Percentiles rank a stretch among this genome's conserved stretches.
Conservation (phyloP, 2,329 filamentous ascomycete species). For the Colletotrichum graminicola region DNA sequence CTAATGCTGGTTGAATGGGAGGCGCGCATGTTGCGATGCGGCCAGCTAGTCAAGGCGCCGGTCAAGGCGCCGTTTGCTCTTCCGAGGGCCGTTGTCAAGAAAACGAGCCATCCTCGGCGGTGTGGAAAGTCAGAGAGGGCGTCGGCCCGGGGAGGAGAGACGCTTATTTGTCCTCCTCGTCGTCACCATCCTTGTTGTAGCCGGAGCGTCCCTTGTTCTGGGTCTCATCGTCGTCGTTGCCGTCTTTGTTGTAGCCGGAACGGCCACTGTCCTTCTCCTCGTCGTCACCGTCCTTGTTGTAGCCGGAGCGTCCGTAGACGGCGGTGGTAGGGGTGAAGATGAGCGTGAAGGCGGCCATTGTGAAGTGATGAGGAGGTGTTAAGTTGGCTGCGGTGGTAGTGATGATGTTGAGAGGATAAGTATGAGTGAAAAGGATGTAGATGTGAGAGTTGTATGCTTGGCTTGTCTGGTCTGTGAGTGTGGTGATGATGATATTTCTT, state of each 20-base stretch:
- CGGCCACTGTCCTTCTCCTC: conserved; percentile 52
- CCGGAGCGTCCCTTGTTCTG: conserved; percentile 59
- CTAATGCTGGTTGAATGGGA: conserved; percentile 29
- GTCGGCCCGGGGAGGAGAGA: neutral
- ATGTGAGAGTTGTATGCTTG: conserved; percentile 26
- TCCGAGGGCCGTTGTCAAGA: neutral
- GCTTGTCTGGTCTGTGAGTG: conserved; percentile 27
- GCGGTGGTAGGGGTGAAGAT: conserved; percentile 50
- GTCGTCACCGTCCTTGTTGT: conserved; percentile 56
- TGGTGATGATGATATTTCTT: conserved; percentile 23
- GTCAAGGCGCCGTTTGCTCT: neutral
- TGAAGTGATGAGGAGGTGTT: conserved; percentile 35
- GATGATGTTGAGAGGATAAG: conserved; percentile 45
- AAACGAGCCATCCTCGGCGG: neutral
- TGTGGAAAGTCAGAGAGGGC: neutral
- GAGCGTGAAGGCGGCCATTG: conserved; percentile 55
- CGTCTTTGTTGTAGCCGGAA: conserved; percentile 56
- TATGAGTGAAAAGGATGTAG: conserved; percentile 41
- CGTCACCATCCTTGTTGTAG: conserved; percentile 60
- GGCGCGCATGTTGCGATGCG: conserved; percentile 4
- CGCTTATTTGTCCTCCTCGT: conserved; percentile 52
- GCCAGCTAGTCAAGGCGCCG: neutral
- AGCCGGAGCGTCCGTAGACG: conserved; percentile 58
- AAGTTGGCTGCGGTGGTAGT: conserved; percentile 40
- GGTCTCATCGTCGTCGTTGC: conserved; percentile 51